These are phyloP conservation scores for Citrullus amarus DNA, from an alignment of 306 rosid genomes.

Conservation along the genomic window DNA sequence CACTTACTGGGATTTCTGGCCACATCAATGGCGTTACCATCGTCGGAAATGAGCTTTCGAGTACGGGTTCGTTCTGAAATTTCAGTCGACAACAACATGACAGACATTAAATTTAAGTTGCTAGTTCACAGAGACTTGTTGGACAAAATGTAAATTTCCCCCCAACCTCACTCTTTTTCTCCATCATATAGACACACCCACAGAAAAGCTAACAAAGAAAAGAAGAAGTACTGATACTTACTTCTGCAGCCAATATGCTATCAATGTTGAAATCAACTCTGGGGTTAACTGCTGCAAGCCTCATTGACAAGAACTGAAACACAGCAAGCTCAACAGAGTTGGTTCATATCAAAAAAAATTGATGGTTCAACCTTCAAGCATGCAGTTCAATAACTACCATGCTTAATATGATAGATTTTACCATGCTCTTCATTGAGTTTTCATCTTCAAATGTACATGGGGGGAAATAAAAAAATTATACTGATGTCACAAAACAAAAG, in stretches of 20 bases:
- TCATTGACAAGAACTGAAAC: constrained; percentile 87
- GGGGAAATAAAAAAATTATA: background rate
- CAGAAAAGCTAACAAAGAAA: background rate
- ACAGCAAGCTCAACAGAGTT: constrained; percentile 10
- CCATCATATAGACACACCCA: background rate
- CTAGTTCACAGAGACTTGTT: background rate
- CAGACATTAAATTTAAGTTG: background rate
- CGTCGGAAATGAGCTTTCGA: constrained; percentile 44
- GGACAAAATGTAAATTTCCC: background rate
- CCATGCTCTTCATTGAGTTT: background rate
- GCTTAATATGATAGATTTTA: background rate
- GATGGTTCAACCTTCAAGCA: background rate
- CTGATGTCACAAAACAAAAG: background rate
- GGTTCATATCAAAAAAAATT: background rate
- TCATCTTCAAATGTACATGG: background rate
- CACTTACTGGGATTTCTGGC: constrained; percentile 50
- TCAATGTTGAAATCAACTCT: constrained; percentile 74
- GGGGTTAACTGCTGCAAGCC: constrained; percentile 85
- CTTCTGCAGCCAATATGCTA: constrained; percentile 59
- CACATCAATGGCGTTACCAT: constrained; percentile 47
- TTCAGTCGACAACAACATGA: constrained; percentile 1
- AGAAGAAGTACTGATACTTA: constrained; percentile 24
- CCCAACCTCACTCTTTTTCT: background rate
- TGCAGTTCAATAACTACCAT: constrained; percentile 1
- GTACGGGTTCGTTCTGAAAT: constrained; percentile 45